A percentile compares a stretch with the other conserved stretches of the same genome.
Conservation (phyloP, 1,284 basidiomycete species). For the Ganoderma meredithae region DNA sequence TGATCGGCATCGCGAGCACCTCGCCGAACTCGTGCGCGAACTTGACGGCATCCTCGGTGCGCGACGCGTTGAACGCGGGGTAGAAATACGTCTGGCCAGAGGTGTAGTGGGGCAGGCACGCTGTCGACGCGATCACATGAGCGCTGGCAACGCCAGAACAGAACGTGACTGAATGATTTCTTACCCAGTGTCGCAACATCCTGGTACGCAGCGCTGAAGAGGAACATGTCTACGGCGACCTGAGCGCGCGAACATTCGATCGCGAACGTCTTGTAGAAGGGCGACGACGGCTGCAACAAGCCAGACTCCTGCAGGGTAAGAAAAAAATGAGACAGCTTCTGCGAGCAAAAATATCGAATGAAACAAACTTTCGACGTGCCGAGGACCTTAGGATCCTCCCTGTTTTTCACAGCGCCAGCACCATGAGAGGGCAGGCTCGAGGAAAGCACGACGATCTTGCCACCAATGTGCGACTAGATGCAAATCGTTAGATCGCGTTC, state of each 20-base stretch:
- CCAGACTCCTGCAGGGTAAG: conserved; percentile 73
- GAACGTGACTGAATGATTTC: background rate
- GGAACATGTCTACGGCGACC: conserved; percentile 99
- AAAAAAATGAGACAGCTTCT: conserved; percentile 9
- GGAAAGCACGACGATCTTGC: conserved; percentile 93
- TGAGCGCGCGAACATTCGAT: conserved; percentile 98
- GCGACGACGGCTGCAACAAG: conserved; percentile 87
- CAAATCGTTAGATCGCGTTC: background rate
- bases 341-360: background rate
- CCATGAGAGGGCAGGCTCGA: conserved; percentile 90
- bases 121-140: conserved; percentile 46
- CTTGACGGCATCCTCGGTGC: conserved; percentile 95
- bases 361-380: conserved; percentile 87
- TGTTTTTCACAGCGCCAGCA: conserved; percentile 91
- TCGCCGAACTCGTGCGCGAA: conserved; percentile 98
- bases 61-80: conserved; percentile 95
- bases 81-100: conserved; percentile 99
- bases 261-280: conserved; percentile 99
- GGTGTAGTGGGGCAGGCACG: conserved; percentile 95
- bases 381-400: conserved; percentile 96
- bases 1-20: conserved; percentile 93
- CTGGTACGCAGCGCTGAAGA: conserved; percentile 93
- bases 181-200: conserved; percentile 92
- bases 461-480: conserved; percentile 84
- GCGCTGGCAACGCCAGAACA: conserved; percentile 15